Evolutionary conservation across 176 grass and related monocot genomes (phyloP).

Genomic region (Oropetium thomaeum): DNA sequence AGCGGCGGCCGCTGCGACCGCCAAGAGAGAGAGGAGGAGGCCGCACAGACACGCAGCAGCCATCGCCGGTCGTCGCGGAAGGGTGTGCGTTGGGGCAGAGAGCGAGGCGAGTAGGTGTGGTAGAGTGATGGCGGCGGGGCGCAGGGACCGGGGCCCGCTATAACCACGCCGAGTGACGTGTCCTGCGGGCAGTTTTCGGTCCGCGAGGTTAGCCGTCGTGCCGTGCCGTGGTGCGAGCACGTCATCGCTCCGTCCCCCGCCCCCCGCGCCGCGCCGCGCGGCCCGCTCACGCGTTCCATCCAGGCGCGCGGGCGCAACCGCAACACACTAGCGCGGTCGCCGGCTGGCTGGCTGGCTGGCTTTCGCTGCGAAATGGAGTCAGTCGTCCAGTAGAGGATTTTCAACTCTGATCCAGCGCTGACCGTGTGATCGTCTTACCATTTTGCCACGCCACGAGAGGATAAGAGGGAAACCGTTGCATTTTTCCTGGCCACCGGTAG

Average conservation of each 20-base stretch:
- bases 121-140: background rate
- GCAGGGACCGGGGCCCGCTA: background rate
- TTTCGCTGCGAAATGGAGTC: background rate
- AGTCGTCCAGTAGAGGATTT: background rate
- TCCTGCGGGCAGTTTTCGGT: too few species aligned
- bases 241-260: too few species aligned
- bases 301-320: background rate
- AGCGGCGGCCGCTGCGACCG: background rate
- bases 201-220: background rate
- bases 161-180: background rate
- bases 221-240: background rate
- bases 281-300: slow-evolving; percentile 4
- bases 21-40: slow-evolving; percentile 33
- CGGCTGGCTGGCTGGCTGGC: too few species aligned
- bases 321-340: too few species aligned
- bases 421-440: background rate
- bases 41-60: slow-evolving; percentile 31
- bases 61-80: slow-evolving; percentile 2
- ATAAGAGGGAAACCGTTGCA: background rate
- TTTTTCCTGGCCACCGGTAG: background rate
- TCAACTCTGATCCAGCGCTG: background rate
- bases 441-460: background rate
- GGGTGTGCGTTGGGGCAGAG: background rate
- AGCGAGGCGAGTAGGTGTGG: background rate
- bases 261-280: background rate